Conservation (phyloP, 495 filamentous ascomycete species). For the Thermochaetoides thermophila region DNA sequence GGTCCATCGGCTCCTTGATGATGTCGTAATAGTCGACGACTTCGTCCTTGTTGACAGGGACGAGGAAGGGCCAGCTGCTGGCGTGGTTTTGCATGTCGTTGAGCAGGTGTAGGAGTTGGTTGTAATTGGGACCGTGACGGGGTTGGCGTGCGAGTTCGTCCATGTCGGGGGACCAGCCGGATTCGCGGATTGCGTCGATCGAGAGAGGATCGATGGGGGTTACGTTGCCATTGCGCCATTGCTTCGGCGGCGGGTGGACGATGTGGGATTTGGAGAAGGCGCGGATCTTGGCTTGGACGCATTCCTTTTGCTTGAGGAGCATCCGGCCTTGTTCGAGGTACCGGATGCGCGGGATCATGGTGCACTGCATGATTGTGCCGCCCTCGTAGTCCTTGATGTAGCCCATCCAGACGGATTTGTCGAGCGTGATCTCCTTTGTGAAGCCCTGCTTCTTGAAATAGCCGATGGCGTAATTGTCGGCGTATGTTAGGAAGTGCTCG, state of each 20-base stretch:
- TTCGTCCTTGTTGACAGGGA: conserved; percentile 88
- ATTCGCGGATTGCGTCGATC: conserved; percentile 70
- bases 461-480: conserved; percentile 96
- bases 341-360: conserved; percentile 87
- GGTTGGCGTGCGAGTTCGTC: conserved; percentile 91
- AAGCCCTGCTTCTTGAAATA: conserved; percentile 99
- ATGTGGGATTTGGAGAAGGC: conserved; percentile 81
- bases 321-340: conserved; percentile 90
- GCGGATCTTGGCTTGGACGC: conserved; percentile 84
- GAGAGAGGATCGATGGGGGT: conserved; percentile 64
- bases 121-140: conserved; percentile 95
- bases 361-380: conserved; percentile 98
- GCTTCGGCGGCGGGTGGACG: conserved; percentile 67
- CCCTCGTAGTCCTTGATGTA: conserved; percentile 99
- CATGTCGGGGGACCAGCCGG: conserved; percentile 95
- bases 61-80: conserved; percentile 84
- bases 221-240: conserved; percentile 57
- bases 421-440: conserved; percentile 93
- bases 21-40: conserved; percentile 97
- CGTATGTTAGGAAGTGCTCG: conserved; percentile 97
- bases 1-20: conserved; percentile 95
- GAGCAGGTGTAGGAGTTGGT: conserved; percentile 78
- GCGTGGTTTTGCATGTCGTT: conserved; percentile 91
- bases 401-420: conserved; percentile 89
- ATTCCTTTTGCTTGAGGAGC: conserved; percentile 94